Conservation (phyloP, 2,329 filamentous ascomycete species). For the Talaromyces piceae region DNA sequence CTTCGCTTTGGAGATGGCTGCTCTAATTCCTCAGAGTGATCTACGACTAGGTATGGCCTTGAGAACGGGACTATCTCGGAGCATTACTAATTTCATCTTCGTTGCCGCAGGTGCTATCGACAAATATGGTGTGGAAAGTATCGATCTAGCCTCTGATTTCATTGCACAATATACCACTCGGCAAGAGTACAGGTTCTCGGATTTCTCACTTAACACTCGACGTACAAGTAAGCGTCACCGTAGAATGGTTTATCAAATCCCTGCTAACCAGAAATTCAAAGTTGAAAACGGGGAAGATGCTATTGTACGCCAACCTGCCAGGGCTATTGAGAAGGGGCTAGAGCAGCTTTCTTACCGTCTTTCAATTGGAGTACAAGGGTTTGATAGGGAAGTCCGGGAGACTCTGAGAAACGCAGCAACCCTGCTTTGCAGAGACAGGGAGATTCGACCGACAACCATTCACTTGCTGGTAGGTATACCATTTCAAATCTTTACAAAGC, state of each 20-base stretch:
- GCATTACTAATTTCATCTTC: constrained; percentile 9
- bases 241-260: neutral
- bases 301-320: constrained; percentile 20
- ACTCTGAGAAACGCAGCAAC: constrained; percentile 78
- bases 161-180: constrained; percentile 94
- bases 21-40: constrained; percentile 75
- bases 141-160: constrained; percentile 93
- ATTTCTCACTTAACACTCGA: constrained; percentile 45
- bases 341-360: constrained; percentile 66
- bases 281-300: neutral
- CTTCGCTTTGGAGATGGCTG: constrained; percentile 88
- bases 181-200: constrained; percentile 87
- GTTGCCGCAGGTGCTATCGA: constrained; percentile 57
- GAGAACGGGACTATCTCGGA: neutral
- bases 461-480: constrained; percentile 88
- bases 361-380: constrained; percentile 59
- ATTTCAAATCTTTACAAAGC: constrained; percentile 86
- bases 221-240: constrained; percentile 4
- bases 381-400: constrained; percentile 68
- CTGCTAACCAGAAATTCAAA: constrained; percentile 1
- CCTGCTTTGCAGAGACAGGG: constrained; percentile 69
- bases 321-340: constrained; percentile 52
- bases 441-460: constrained; percentile 69
- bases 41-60: constrained; percentile 58
- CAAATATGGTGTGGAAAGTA: constrained; percentile 60